These are phyloP conservation scores for Copromyces sp. DNA, from an alignment of 495 filamentous ascomycete genomes.

Conservation along the genomic window DNA sequence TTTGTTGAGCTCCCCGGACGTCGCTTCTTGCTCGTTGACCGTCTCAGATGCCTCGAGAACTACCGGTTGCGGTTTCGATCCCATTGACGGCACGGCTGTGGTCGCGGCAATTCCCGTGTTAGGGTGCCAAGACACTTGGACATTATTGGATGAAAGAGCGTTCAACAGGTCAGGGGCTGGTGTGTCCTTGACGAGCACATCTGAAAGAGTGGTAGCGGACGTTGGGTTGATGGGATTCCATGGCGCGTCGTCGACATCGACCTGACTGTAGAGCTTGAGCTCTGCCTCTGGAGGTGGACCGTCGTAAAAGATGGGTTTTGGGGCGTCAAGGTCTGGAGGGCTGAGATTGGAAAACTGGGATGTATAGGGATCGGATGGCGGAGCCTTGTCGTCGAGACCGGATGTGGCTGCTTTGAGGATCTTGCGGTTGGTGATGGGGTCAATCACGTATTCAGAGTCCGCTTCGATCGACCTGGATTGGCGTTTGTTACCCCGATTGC, in stretches of 20 bases:
- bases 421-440: constrained; percentile 55
- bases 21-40: background rate
- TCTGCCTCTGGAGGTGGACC: constrained; percentile 27
- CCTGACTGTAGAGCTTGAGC: constrained; percentile 26
- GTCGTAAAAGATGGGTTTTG: constrained; percentile 21
- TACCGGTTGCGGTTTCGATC: background rate
- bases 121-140: constrained; percentile 17
- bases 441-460: constrained; percentile 37
- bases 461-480: background rate
- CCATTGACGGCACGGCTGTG: background rate
- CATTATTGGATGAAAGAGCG: constrained; percentile 6
- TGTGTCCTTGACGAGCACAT: constrained; percentile 8
- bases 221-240: constrained; percentile 2
- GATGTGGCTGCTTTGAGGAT: constrained; percentile 21
- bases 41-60: background rate
- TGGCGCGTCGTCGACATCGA: constrained; percentile 20
- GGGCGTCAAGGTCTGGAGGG: constrained; percentile 11
- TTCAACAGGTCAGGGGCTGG: constrained; percentile 1
- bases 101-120: constrained; percentile 7
- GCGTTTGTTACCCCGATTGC: background rate
- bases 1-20: constrained; percentile 1
- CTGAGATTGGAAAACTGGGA: constrained; percentile 24
- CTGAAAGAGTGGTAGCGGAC: background rate
- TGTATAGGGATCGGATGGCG: constrained; percentile 27
- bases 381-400: constrained; percentile 20